phyloP scores from a whole-genome alignment of 352 stramenopile species.

The Peronospora destructor region DNA sequence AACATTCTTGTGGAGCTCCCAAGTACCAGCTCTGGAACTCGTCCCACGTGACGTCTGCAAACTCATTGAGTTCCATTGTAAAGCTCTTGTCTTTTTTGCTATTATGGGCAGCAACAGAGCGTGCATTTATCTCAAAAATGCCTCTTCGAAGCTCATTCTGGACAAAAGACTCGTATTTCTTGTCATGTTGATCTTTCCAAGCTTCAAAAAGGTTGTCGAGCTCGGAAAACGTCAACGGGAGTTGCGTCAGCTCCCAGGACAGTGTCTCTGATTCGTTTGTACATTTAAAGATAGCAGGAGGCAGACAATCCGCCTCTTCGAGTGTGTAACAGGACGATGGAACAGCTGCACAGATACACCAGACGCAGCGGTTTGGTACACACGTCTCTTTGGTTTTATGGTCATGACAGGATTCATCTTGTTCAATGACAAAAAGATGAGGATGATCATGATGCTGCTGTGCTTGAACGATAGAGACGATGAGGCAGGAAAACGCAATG shows the following conservation, averaged over 20 bases:
- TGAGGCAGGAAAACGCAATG: background rate
- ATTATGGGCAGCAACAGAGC: slow-evolving; percentile 61
- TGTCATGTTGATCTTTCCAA: slow-evolving; percentile 44
- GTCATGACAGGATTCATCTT: slow-evolving; percentile 43
- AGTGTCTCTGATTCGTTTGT: slow-evolving; percentile 25
- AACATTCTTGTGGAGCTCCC: slow-evolving; percentile 62
- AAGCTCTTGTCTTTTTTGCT: slow-evolving; percentile 35
- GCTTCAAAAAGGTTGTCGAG: slow-evolving; percentile 37
- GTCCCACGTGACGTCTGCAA: slow-evolving; percentile 66
- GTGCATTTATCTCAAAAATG: slow-evolving; percentile 59
- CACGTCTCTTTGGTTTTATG: slow-evolving; percentile 45
- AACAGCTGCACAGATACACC: slow-evolving; percentile 73
- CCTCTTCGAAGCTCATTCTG: slow-evolving; percentile 45
- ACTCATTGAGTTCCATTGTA: slow-evolving; percentile 70
- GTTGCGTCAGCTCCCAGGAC: slow-evolving; percentile 35
- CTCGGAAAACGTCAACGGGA: slow-evolving; percentile 25
- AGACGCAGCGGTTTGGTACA: slow-evolving; percentile 51
- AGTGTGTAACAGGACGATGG: slow-evolving; percentile 72
- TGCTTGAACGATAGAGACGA: background rate
- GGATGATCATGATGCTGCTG: background rate
- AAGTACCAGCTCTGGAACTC: slow-evolving; percentile 74
- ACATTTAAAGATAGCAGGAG: slow-evolving; percentile 70
- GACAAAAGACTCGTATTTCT: slow-evolving; percentile 41
- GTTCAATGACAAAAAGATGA: background rate
- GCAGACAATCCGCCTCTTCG: slow-evolving; percentile 55